Evolutionary conservation across 2,329 filamentous ascomycete species (phyloP).

Genomic region (Colletotrichum eleusines): DNA sequence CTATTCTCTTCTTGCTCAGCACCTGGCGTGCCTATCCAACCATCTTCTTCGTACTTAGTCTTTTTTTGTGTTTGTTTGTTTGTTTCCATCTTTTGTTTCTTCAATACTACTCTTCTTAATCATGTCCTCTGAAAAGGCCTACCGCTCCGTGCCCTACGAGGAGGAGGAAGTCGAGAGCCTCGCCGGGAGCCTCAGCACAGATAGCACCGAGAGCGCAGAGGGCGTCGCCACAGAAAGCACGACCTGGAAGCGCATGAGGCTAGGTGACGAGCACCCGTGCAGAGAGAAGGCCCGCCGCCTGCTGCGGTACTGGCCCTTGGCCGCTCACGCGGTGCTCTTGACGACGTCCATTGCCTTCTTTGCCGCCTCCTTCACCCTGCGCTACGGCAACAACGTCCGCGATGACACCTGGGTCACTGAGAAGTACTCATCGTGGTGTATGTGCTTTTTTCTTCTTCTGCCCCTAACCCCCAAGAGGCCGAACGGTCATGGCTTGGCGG

Average conservation of each 20-base stretch:
- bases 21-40: slow-evolving; percentile 36
- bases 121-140: slow-evolving; percentile 40
- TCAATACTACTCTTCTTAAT: slow-evolving; percentile 18
- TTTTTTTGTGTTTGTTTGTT: no score
- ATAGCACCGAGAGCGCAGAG: slow-evolving; percentile 26
- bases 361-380: slow-evolving; percentile 54
- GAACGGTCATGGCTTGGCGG: background rate
- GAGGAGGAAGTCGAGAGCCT: slow-evolving; percentile 43
- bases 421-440: slow-evolving; percentile 60
- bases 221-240: background rate
- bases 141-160: slow-evolving; percentile 41
- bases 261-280: slow-evolving; percentile 46
- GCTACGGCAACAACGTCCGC: slow-evolving; percentile 48
- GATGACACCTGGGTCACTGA: slow-evolving; percentile 51
- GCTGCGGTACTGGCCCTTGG: slow-evolving; percentile 54
- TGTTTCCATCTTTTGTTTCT: background rate
- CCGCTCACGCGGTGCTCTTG: slow-evolving; percentile 55
- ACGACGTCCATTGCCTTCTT: slow-evolving; percentile 56
- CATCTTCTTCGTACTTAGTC: background rate
- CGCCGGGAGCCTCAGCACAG: slow-evolving; percentile 39
- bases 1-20: slow-evolving; percentile 19
- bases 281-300: slow-evolving; percentile 42
- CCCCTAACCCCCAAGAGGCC: background rate
- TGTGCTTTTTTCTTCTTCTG: slow-evolving; percentile 43
- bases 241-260: slow-evolving; percentile 39